phyloP scores from a whole-genome alignment of 768 basidiomycete species.

The Lentinula sp. region DNA sequence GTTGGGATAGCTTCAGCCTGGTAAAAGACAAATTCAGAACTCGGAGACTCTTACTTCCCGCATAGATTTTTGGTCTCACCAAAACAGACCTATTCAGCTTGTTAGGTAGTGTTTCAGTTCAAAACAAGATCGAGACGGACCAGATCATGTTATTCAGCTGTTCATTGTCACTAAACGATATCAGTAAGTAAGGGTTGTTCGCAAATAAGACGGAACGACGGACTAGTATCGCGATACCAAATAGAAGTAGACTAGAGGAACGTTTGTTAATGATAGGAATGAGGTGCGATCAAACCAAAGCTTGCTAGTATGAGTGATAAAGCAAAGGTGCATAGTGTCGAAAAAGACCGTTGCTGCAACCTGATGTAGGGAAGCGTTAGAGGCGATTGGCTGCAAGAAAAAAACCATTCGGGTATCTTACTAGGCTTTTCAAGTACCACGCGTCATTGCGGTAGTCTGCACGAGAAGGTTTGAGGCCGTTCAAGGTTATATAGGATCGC shows the following conservation, averaged over 20 bases:
- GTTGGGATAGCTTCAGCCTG: constrained; percentile 9
- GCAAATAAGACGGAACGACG: background rate
- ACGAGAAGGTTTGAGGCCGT: background rate
- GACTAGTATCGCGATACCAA: constrained; percentile 8
- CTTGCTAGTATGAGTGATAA: constrained; percentile 9
- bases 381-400: background rate
- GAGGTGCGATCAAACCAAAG: background rate
- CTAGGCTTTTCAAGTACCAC: constrained; percentile 8
- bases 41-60: background rate
- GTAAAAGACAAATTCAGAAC: background rate
- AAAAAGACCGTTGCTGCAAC: constrained; percentile 6
- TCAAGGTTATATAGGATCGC: background rate
- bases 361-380: background rate
- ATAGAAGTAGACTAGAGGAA: constrained; percentile 6
- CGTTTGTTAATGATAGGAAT: background rate
- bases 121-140: background rate
- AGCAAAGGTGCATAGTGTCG: constrained; percentile 9
- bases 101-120: background rate
- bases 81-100: background rate
- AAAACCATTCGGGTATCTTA: background rate
- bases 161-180: constrained; percentile 1
- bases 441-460: constrained; percentile 7
- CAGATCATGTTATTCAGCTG: constrained; percentile 2
- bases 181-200: background rate
- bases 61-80: background rate